Evolutionary conservation across 768 basidiomycete genomes (phyloP), one percentile per base, ranked within the genome.

Genomic region (Lepiota brunneoincarnata): DNA sequence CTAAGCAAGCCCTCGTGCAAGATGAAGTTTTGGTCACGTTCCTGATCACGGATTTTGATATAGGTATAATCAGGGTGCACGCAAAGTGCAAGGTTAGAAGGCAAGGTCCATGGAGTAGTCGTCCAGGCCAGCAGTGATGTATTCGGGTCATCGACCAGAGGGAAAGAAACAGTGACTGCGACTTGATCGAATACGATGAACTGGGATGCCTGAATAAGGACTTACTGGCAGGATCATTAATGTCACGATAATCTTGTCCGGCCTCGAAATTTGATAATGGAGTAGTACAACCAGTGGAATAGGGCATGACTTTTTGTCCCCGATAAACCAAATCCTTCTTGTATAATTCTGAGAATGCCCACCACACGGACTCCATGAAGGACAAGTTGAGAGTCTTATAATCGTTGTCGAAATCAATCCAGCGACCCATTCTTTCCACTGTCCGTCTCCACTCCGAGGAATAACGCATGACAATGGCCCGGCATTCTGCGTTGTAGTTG

Each of bases 391-490:
- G 80, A 14, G 97, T 99, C 77, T 98, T 98, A 78, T 99, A 99
- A 64, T 98, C 97, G 62, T 98, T 91, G 71, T 99, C 97, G 63
- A 99, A 99, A 72, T 99, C 97, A 73, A 99, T 98, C 97, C 97
- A 99, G 58, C 97, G 86, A 31, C 96, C 97, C 89, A 98, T 95
- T 59, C 97, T 85, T 70, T 97, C 95, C 50, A 99, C 96, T 3
- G 95, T 98, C 34, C 74, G 66, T 45, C 94, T 86, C 97, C 97
- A 99, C 66, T 98, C 95, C 6, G 83, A 80, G 2, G 95, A 80
- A 69, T 98, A 98, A 46, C 93, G 82, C 95, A 99, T 98, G 63
- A 98, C 96, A 67, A 98, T 98, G 56, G 84, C 83, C 31, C 96
- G 84, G 66, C 97, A 99, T 69, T 98, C 94, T 4, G 83, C 93